Evolutionary conservation across 2,329 filamentous ascomycete species (phyloP).

Genomic region (Aureobasidium subglaciale): DNA sequence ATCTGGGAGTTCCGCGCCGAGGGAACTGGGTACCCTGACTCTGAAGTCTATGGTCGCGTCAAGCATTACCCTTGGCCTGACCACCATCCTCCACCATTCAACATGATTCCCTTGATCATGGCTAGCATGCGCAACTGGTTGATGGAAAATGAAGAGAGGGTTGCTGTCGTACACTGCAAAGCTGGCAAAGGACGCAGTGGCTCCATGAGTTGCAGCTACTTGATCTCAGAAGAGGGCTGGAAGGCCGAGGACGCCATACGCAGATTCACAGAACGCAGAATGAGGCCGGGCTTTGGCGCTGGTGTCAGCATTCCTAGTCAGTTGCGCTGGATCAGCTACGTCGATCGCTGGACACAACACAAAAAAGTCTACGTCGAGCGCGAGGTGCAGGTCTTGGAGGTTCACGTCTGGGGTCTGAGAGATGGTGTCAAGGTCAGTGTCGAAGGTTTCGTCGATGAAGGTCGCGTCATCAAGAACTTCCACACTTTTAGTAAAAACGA

Average conservation of each 20-base stretch:
- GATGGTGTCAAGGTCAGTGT: constrained; percentile 83
- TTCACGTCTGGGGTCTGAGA: constrained; percentile 83
- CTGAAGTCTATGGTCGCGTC: constrained; percentile 76
- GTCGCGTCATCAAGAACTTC: constrained; percentile 74
- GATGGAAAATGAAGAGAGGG: constrained; percentile 48
- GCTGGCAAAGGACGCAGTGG: constrained; percentile 92
- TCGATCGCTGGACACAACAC: constrained; percentile 73
- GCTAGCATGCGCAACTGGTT: constrained; percentile 90
- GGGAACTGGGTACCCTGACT: constrained; percentile 90
- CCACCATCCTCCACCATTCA: constrained; percentile 92
- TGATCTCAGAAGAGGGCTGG: constrained; percentile 81
- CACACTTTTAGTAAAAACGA: constrained; percentile 74
- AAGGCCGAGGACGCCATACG: constrained; percentile 55
- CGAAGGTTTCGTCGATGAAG: constrained; percentile 81
- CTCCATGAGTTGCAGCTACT: constrained; percentile 77
- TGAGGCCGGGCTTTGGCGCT: constrained; percentile 80
- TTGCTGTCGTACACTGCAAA: constrained; percentile 93
- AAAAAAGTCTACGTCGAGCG: constrained; percentile 77
- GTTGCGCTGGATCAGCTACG: constrained; percentile 77
- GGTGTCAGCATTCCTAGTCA: constrained; percentile 94
- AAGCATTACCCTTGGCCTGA: constrained; percentile 95
- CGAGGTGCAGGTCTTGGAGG: constrained; percentile 74
- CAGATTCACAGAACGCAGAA: constrained; percentile 72
- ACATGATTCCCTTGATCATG: constrained; percentile 80
- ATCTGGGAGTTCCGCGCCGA: constrained; percentile 99